Percentiles rank a stretch among this genome's conserved stretches.
These are phyloP conservation scores for Gracilaria vermiculophylla DNA, from an alignment of 23 red algal genomes.

Conservation along the genomic window DNA sequence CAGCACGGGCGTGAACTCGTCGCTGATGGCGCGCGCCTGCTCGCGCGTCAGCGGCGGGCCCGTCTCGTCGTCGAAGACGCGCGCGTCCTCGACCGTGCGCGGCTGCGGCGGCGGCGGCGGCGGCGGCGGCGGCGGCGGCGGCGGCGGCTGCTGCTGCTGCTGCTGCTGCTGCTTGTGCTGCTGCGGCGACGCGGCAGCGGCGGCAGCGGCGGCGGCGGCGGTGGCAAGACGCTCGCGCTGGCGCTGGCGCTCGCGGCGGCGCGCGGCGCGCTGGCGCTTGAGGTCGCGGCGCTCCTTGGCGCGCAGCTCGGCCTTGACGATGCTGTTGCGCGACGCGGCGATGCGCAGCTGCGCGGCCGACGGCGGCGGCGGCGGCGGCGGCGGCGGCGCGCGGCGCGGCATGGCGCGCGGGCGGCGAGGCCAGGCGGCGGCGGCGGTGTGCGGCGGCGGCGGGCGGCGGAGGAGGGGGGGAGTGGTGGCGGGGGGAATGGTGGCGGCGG, in stretches of 20 bases:
- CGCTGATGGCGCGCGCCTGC: conserved; percentile 56
- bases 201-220: conserved; percentile 26
- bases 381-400: no score
- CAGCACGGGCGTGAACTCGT: conserved; percentile 81
- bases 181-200: not conserved
- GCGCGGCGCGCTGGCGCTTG: conserved; percentile 20
- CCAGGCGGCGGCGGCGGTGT: no score
- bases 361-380: not conserved
- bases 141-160: not conserved
- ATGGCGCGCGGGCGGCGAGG: no score
- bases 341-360: not conserved
- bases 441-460: no score
- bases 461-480: no score
- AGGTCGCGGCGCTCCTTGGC: not conserved
- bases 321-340: conserved; percentile 15
- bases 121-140: not conserved
- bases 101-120: conserved; percentile 45
- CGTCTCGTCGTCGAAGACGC: conserved; percentile 59
- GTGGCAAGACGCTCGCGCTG: not conserved
- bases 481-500: no score
- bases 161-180: not conserved
- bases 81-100: conserved; percentile 50
- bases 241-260: conserved; percentile 43
- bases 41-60: conserved; percentile 41
- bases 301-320: conserved; percentile 6